phyloP scores from a whole-genome alignment of 2,329 filamentous ascomycete species.

The Penicillium olsonii region DNA sequence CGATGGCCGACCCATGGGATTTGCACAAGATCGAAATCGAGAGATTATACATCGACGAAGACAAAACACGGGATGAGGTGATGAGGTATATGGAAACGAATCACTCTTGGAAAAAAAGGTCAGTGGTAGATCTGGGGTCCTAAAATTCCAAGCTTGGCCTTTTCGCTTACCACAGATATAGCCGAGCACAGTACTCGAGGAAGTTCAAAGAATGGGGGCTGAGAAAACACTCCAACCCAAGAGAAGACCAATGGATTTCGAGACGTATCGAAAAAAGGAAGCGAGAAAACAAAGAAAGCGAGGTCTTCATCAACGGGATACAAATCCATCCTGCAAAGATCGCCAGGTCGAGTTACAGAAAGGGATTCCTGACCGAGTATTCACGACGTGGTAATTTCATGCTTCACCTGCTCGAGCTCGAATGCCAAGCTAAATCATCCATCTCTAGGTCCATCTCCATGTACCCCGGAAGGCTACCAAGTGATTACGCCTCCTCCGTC shows the following conservation, averaged over 20 bases:
- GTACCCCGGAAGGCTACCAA: slow-evolving; percentile 19
- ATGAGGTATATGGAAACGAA: slow-evolving; percentile 16
- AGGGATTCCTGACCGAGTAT: background rate
- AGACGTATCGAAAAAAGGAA: slow-evolving; percentile 17
- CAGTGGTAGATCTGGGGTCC: slow-evolving; percentile 1
- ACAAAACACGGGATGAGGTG: slow-evolving; percentile 7
- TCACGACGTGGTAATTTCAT: background rate
- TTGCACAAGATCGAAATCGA: slow-evolving; percentile 17
- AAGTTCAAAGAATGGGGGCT: slow-evolving; percentile 4
- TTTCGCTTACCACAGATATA: background rate
- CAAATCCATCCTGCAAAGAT: slow-evolving; percentile 8
- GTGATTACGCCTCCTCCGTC: slow-evolving; percentile 19
- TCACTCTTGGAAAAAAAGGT: slow-evolving; percentile 14
- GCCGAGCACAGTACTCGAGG: background rate
- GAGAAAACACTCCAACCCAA: background rate
- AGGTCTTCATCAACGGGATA: slow-evolving; percentile 14
- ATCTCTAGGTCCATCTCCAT: background rate
- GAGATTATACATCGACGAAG: slow-evolving; percentile 17
- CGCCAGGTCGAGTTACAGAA: slow-evolving; percentile 2
- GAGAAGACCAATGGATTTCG: slow-evolving; percentile 10
- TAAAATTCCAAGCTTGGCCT: background rate
- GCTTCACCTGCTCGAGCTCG: background rate
- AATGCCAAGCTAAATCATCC: background rate
- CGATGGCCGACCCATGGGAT: slow-evolving; percentile 16
- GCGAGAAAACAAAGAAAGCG: slow-evolving; percentile 17